Base-by-base conservation (phyloP, 768 basidiomycete species). In the Grammothele lineata region DNA sequence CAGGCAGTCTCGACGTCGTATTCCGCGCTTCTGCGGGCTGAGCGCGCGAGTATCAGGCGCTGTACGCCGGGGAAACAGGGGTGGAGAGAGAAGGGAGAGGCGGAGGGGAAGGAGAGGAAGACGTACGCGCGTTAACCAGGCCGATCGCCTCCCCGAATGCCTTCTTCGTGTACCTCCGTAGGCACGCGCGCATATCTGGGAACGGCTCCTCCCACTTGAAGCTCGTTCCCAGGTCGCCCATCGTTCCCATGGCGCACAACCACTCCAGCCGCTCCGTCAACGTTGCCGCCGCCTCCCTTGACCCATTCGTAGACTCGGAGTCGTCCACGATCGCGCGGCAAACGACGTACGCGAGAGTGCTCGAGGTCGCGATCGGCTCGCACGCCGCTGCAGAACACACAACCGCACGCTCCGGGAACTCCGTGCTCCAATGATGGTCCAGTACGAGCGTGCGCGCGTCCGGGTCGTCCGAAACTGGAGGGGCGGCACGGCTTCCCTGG, bases 381-480 rank as follows among this genome's bases (percentile, higher is more conserved):
- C 66, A 61, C 18, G 62, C 57, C 41, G 70, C 73, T 0, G 75
- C 73, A 0, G 69, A 69, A 7, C 75, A 53, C 4, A 59, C 68
- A 11, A 50, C 18, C 3, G 69, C 57, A 21, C 56, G 61, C 1
- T 63, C 60, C 1, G 73, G 72, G 51, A 69, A 75, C 48, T 66
- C 62, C 17, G 60, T 59, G 15, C 66, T 71, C 57, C 66, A 62
- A 56, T 76, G 75, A 57, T 76, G 75, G 57, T 76, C 75, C n/a
- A 76, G 57, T 30, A 76, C 59, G 24, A 76, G 64, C 24, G 62
- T 61, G 42, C 50, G 47, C 17, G 57, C 59, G 2, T 32, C 42
- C 19, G 27, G 45, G 19, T 36, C 52, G 23, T 23, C 45, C 34
- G 68, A 56, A 1, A 71, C 43, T 1, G 69, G 46, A 4, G 57